Percentiles rank a stretch among this genome's conserved stretches.
phyloP scores from a whole-genome alignment of 331 rosid species.

The Cydonia oblonga region DNA sequence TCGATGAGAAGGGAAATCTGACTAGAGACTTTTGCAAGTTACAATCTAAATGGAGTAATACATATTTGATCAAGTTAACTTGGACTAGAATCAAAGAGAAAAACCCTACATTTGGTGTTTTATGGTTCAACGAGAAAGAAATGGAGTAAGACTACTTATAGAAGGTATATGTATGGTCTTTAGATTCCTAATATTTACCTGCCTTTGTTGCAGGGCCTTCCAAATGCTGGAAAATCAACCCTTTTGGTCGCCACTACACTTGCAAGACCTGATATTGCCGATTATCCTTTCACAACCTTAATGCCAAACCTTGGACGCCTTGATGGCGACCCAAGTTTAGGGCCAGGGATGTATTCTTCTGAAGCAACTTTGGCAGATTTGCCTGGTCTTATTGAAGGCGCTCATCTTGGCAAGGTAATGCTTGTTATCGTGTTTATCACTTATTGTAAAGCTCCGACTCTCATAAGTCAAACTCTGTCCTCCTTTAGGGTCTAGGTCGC shows the following conservation, averaged over 20 bases:
- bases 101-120: not conserved
- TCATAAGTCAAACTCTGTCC: slow-evolving; percentile 10
- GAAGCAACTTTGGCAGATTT: slow-evolving; percentile 95
- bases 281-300: slow-evolving; percentile 89
- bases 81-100: not conserved
- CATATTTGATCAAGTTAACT: not conserved
- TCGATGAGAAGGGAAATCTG: not conserved
- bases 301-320: slow-evolving; percentile 98
- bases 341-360: slow-evolving; percentile 78
- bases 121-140: not conserved
- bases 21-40: not conserved
- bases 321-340: slow-evolving; percentile 91
- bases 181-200: slow-evolving; percentile 14
- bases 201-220: slow-evolving; percentile 67
- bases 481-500: slow-evolving; percentile 83
- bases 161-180: not conserved
- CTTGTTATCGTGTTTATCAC: not conserved
- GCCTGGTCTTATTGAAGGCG: slow-evolving; percentile 98
- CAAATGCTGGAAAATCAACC: slow-evolving; percentile 96
- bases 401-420: slow-evolving; percentile 97
- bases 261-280: slow-evolving; percentile 92
- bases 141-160: not conserved
- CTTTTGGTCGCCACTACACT: slow-evolving; percentile 84
- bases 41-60: not conserved
- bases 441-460: not conserved